Evolutionary conservation across 2,329 filamentous ascomycete species (phyloP).

Genomic region (Fusarium domesticum): DNA sequence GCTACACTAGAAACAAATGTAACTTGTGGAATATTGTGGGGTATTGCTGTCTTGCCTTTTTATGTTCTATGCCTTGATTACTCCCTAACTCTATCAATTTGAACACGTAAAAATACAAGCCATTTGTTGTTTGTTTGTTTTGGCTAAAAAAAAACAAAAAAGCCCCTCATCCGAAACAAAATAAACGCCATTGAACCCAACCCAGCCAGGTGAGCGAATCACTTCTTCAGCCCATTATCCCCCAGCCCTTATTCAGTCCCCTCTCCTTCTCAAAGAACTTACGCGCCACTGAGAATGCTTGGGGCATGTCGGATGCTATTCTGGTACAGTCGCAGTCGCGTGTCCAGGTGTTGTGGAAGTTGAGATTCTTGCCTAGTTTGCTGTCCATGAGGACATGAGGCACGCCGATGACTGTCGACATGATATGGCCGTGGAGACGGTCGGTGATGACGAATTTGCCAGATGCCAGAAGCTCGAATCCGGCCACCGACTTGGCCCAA

Average conservation of each 20-base stretch:
- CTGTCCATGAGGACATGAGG: conserved; percentile 30
- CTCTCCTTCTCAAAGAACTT: conserved; percentile 19
- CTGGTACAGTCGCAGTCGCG: conserved; percentile 26
- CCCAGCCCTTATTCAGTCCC: neutral
- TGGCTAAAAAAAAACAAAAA: too few species aligned
- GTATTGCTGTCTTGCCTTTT: too few species aligned
- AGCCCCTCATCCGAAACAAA: too few species aligned
- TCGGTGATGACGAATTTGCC: conserved; percentile 29
- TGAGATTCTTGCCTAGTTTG: conserved; percentile 31
- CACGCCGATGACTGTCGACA: conserved; percentile 28
- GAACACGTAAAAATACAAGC: too few species aligned
- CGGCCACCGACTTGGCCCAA: conserved; percentile 28
- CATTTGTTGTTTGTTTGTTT: too few species aligned
- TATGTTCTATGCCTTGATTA: too few species aligned
- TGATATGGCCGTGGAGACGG: conserved; percentile 27
- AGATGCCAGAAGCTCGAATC: conserved; percentile 26
- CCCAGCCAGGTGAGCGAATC: too few species aligned
- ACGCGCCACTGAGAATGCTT: conserved; percentile 24
- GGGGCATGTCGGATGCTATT: conserved; percentile 23
- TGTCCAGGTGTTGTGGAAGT: conserved; percentile 31
- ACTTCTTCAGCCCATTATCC: too few species aligned
- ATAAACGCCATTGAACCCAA: too few species aligned
- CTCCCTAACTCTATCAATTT: too few species aligned
- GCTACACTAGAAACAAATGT: too few species aligned
- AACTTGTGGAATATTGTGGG: too few species aligned